These are phyloP conservation scores for Brassica juncea DNA, from an alignment of 345 rosid species.

Conservation along the genomic window DNA sequence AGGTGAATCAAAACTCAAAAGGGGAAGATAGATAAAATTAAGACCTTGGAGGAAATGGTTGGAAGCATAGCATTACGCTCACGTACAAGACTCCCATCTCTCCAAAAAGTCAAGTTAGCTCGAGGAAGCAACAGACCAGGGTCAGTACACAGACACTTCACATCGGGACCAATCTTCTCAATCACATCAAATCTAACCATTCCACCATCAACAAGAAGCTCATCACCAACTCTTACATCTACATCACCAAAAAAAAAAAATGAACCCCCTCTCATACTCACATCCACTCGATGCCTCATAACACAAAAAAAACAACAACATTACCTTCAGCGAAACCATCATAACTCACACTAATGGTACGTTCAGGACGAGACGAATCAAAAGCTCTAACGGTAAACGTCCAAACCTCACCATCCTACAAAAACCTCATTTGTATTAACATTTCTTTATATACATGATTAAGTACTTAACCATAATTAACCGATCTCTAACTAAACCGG, in stretches of 20 bases:
- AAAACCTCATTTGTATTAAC: background rate
- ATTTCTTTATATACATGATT: background rate
- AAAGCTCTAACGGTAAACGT: conserved; percentile 91
- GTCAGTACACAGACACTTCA: conserved; percentile 88
- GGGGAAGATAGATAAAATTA: background rate
- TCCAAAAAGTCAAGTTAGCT: conserved; percentile 98
- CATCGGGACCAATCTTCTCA: conserved; percentile 98
- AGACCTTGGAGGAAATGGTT: conserved; percentile 87
- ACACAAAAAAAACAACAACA: background rate
- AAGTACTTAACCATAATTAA: background rate
- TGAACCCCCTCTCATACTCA: background rate
- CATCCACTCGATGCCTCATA: background rate
- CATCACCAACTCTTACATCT: conserved; percentile 96
- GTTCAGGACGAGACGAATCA: conserved; percentile 68
- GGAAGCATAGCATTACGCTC: conserved; percentile 99
- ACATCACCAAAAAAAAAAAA: conserved; percentile 9
- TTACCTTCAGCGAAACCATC: conserved; percentile 98
- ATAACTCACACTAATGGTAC: conserved; percentile 83
- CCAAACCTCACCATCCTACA: conserved; percentile 97
- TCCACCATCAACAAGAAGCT: conserved; percentile 95
- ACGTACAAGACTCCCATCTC: conserved; percentile 95
- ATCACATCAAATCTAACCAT: conserved; percentile 99
- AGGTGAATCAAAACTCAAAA: background rate
- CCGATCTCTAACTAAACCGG: background rate
- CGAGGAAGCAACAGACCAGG: conserved; percentile 96